phyloP scores from a whole-genome alignment of 805 yeast genomes.

The Wickerhamiella spandovensis region DNA sequence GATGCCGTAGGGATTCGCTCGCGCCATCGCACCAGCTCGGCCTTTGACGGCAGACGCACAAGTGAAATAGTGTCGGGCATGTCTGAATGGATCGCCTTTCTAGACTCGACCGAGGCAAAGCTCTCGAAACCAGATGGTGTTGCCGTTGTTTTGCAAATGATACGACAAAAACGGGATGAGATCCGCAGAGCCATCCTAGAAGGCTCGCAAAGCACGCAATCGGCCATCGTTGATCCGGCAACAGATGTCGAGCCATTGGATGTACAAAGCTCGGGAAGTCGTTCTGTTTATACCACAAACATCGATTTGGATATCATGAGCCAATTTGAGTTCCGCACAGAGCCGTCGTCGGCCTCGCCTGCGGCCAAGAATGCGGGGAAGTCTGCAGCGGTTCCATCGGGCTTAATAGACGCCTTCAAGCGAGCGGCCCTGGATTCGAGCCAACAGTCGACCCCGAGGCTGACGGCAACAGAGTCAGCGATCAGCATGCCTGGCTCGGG shows the following conservation, averaged over 20 bases:
- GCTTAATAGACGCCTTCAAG: constrained; percentile 10
- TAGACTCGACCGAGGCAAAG: not conserved
- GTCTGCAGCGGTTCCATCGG: too few relatives aligned
- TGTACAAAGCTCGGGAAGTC: not conserved
- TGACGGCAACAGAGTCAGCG: not conserved
- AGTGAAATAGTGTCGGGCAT: not conserved
- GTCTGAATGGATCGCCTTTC: not conserved
- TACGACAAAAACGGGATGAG: not conserved
- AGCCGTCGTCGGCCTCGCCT: too few relatives aligned
- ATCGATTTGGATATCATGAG: constrained; percentile 4
- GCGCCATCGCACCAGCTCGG: not conserved
- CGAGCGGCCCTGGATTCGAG: constrained; percentile 3
- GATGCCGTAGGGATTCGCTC: not conserved
- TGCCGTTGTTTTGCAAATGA: not conserved
- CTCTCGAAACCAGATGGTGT: not conserved
- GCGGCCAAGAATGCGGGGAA: not conserved
- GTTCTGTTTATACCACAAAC: constrained; percentile 2
- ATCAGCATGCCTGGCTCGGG: too few relatives aligned
- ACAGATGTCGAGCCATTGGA: not conserved
- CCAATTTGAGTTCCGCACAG: not conserved
- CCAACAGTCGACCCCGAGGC: not conserved
- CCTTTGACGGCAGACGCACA: not conserved
- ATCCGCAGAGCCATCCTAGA: not conserved
- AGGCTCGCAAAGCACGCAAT: not conserved
- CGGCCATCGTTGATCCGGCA: not conserved